Evolutionary conservation across 176 grass and related monocot genomes (phyloP).

Genomic region (Stipa capillata): DNA sequence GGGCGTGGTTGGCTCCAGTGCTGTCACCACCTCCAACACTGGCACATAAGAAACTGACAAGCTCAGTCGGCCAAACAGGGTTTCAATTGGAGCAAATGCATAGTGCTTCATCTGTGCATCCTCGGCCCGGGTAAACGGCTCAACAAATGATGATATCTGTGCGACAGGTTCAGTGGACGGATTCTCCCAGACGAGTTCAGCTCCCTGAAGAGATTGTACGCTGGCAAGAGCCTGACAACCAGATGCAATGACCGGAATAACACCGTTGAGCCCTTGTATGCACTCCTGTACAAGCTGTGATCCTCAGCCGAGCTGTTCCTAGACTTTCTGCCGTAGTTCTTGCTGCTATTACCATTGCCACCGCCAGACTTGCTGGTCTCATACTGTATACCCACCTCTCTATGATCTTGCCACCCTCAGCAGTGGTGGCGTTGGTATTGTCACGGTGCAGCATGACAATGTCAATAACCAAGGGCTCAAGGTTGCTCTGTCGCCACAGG

Average conservation of each 20-base stretch:
- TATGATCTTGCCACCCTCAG: slow-evolving; percentile 42
- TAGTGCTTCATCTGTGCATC: slow-evolving; percentile 63
- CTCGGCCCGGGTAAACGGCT: slow-evolving; percentile 65
- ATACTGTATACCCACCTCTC: slow-evolving; percentile 96
- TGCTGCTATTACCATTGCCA: slow-evolving; percentile 1
- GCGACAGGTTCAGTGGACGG: slow-evolving; percentile 49
- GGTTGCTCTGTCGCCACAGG: slow-evolving; percentile 87
- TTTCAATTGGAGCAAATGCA: slow-evolving; percentile 72
- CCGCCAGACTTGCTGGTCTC: slow-evolving; percentile 25
- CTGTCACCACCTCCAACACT: slow-evolving; percentile 34
- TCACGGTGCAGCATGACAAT: slow-evolving; percentile 42
- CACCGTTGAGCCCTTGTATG: slow-evolving; percentile 41
- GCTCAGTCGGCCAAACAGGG: slow-evolving; percentile 51
- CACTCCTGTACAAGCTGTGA: slow-evolving; percentile 33
- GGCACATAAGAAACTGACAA: slow-evolving; percentile 73
- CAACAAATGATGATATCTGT: slow-evolving; percentile 68
- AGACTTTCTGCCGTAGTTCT: slow-evolving; percentile 21
- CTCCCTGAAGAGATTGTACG: slow-evolving; percentile 70
- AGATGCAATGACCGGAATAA: slow-evolving; percentile 74
- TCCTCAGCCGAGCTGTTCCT: slow-evolving; percentile 30
- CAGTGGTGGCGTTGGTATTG: not conserved
- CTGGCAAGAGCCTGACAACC: slow-evolving; percentile 80
- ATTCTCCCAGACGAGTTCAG: slow-evolving; percentile 70
- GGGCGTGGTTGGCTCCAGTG: slow-evolving; percentile 27
- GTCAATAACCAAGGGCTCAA: slow-evolving; percentile 79